Evolutionary conservation across 495 filamentous ascomycete genomes (phyloP), one percentile per base, ranked within the genome.

Genomic region (Neurospora sp.): DNA sequence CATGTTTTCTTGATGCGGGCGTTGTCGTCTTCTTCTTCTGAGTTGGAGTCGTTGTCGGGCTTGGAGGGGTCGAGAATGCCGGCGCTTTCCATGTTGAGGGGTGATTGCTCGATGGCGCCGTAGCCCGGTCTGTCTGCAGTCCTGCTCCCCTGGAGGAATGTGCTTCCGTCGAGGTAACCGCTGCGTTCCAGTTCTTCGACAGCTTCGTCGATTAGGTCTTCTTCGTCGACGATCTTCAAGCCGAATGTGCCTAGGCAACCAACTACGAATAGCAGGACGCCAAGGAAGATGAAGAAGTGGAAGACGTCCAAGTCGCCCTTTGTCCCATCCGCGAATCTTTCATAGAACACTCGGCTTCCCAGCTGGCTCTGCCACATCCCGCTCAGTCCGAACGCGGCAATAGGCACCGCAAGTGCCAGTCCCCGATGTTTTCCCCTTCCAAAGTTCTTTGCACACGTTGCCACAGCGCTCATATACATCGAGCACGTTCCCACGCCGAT

Each of bases 381-480:
- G 76, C 94, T 97, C 69, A 99, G 82, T 13, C 96, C 96, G 79
- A 97, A 97, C 4, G 92, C 89, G 0, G 96, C 93, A 83, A 99
- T 98, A 8, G 96, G 96, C 70, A 93, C 81, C 31, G 94, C 95
- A 71, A 99, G 84, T 78, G 96, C 94, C 72, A 99, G 81, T 0
- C 96, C 95, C 79, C 94, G 92, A 77, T 96, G 89, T 78, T 91
- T 94, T 4, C 94, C 93, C 45, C 90, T 85, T 24, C 95, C 93
- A 80, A 98, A 98, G 81, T 97, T 98, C 88, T 99, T 99, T 34
- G 95, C 96, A 74, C 94, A 97, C 3, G 94, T 97, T 31, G 96
- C 94, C 38, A 99, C 91, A 0, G 92, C 92, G 42, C 89, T 86
- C 36, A 98, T 79, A 79, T 98, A 98, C 91, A 98, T 93, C 77